A percentile compares a stretch with the other conserved stretches of the same genome.
These are phyloP conservation scores for Metschnikowia hibisci DNA, from an alignment of 805 yeast species.

Conservation along the genomic window DNA sequence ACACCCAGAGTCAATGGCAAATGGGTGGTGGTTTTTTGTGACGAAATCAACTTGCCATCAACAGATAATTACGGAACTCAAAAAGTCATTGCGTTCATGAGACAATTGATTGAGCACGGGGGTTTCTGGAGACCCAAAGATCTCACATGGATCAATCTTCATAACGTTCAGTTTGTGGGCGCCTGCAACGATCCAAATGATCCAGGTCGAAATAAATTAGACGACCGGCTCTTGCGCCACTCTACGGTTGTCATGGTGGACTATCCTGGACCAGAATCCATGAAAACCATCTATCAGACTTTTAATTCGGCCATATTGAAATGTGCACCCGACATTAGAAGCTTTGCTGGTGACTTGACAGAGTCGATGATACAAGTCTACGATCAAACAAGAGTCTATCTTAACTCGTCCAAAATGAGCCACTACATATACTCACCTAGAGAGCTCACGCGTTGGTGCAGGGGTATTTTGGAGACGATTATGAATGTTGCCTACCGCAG, in stretches of 20 bases:
- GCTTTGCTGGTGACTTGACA: conserved; percentile 50
- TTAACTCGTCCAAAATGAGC: conserved; percentile 37
- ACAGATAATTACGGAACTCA: conserved; percentile 73
- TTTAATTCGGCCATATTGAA: conserved; percentile 56
- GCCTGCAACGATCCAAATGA: conserved; percentile 92
- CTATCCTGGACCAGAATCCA: conserved; percentile 64
- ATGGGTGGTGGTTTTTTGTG: conserved; percentile 82
- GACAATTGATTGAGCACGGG: conserved; percentile 65
- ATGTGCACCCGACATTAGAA: conserved; percentile 56
- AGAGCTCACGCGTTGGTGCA: conserved; percentile 82
- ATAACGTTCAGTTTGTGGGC: conserved; percentile 78
- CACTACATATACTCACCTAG: conserved; percentile 86
- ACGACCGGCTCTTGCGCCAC: conserved; percentile 64
- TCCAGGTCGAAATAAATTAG: conserved; percentile 61
- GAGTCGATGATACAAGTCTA: conserved; percentile 67
- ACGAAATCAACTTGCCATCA: conserved; percentile 82
- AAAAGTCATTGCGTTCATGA: conserved; percentile 60
- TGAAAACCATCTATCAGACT: conserved; percentile 62
- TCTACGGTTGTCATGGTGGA: conserved; percentile 66
- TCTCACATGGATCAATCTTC: conserved; percentile 61
- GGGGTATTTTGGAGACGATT: conserved; percentile 62
- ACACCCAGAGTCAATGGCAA: conserved; percentile 60
- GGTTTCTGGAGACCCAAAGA: conserved; percentile 74
- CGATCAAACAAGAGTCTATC: conserved; percentile 35
- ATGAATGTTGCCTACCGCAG: conserved; percentile 31